Evolutionary conservation across 441 rosid species (phyloP), one percentile per base, ranked within the genome.

Genomic region (Rhodomyrtus psidioides): DNA sequence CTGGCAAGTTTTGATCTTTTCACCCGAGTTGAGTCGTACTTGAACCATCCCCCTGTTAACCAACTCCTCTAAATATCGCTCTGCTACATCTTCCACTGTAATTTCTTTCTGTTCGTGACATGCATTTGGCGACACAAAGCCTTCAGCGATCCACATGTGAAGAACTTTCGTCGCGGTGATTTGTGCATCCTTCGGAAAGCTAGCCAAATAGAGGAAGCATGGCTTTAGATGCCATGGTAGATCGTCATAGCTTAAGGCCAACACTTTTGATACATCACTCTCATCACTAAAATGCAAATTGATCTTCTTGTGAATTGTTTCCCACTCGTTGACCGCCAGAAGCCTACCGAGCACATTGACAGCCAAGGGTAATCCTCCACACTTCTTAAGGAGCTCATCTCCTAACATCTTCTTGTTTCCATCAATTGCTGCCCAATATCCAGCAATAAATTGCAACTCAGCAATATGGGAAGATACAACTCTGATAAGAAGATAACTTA

Each of bases 301-400:
- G 9, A 62, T 17, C 7, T 30, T 62, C 30, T 9, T 0, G 0
- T 2, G 0, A 62, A 62, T 4, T 0, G 0, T 17, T 6, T 30
- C 1, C 49, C 49, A 46, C 0, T 59, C 5, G 0, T 59, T 59
- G 0, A 14, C 1, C 0, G 10, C 65, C 0, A 59, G 2, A 6
- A 59, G 34, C 14, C 65, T 19, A 27, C 34, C 65, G 3, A 59
- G 34, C 65, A 59, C 9, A 3, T 2, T 27, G 0, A 59, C 3
- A 59, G 65, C 65, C 19, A 59, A 59, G 10, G 65, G 65, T 0
- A 14, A 14, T 14, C 65, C 65, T 59, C 0, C 34, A 27, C 65
- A 59, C 65, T 27, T 59, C 65, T 27, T 27, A 5, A 57, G 34
- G 65, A 27, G 65, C 27, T 59, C 34, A 27, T 59, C 0, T 27